phyloP scores from a whole-genome alignment of 148 eudicot genomes.

The Fagopyrum esculentum region DNA sequence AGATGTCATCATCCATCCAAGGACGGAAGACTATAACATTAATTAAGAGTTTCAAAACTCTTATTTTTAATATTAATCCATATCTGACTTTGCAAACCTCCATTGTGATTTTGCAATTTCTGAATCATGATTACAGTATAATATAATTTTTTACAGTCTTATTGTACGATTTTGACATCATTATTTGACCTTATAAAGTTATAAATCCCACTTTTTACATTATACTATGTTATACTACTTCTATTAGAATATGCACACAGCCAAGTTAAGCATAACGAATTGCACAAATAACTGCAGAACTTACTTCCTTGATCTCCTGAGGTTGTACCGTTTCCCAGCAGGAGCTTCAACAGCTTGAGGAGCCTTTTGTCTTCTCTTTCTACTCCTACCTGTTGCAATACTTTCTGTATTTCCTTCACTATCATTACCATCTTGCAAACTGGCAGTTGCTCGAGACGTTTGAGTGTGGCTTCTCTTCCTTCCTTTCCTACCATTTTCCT shows the following conservation, averaged over 20 bases:
- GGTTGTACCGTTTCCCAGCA: conserved; percentile 64
- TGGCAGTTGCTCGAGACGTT: conserved; percentile 44
- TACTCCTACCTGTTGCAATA: conserved; percentile 42
- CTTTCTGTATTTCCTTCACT: conserved; percentile 69
- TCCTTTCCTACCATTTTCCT: conserved; percentile 36
- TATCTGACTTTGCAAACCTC: too few species aligned
- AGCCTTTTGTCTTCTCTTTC: conserved; percentile 56
- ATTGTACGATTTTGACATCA: too few species aligned
- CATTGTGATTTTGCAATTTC: too few species aligned
- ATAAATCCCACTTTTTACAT: too few species aligned
- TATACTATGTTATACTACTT: too few species aligned
- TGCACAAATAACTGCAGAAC: conserved; percentile 14
- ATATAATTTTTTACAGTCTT: too few species aligned
- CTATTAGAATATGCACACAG: background rate
- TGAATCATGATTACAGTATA: too few species aligned
- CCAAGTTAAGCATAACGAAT: background rate
- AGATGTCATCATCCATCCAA: background rate
- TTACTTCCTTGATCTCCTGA: conserved; percentile 67
- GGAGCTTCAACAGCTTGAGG: conserved; percentile 36
- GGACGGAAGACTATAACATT: background rate
- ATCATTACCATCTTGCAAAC: conserved; percentile 39
- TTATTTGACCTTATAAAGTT: too few species aligned
- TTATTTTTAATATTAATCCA: too few species aligned
- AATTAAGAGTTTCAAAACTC: background rate
- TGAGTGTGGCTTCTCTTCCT: conserved; percentile 49